A percentile compares a stretch with the other conserved stretches of the same genome.
Evolutionary conservation across 83 land plant species (phyloP).

Genomic region (Picea abies): DNA sequence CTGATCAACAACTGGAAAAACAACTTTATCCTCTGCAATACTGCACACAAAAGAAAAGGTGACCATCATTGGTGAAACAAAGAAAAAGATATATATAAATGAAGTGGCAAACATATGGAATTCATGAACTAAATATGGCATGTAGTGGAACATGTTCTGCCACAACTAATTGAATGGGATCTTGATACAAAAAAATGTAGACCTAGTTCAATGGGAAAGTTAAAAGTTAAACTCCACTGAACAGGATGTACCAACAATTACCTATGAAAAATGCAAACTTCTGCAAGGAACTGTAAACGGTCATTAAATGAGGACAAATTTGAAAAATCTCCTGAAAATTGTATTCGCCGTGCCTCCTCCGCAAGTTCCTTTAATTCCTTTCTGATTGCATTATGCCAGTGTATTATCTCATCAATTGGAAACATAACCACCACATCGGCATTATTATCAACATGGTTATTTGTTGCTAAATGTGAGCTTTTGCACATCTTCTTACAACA

Average conservation of each 20-base stretch:
- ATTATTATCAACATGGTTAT: slow-evolving; percentile 6
- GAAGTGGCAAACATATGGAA: background rate
- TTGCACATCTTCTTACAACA: slow-evolving; percentile 29
- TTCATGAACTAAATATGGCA: too few relatives aligned
- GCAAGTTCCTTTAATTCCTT: slow-evolving; percentile 76
- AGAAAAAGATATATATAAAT: background rate
- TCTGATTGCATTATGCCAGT: slow-evolving; percentile 92
- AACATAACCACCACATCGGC: background rate
- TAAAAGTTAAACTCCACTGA: background rate
- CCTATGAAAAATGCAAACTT: slow-evolving; percentile 97
- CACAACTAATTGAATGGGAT: background rate
- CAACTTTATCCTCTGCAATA: slow-evolving; percentile 90
- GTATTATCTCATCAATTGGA: slow-evolving; percentile 87
- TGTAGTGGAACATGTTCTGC: background rate
- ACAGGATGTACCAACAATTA: slow-evolving; percentile 15
- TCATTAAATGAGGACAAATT: slow-evolving; percentile 64
- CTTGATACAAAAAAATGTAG: background rate
- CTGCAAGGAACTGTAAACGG: slow-evolving; percentile 86
- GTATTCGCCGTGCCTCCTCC: slow-evolving; percentile 60
- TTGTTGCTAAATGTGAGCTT: slow-evolving; percentile 34
- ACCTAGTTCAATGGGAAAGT: background rate
- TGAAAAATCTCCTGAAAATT: slow-evolving; percentile 56
- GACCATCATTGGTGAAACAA: background rate
- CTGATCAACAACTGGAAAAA: slow-evolving; percentile 87
- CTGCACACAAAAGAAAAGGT: slow-evolving; percentile 43